Percentiles rank a stretch among this genome's conserved stretches.
phyloP scores from a whole-genome alignment of 169 alveolate genomes.

The Miamiensis avidus region DNA sequence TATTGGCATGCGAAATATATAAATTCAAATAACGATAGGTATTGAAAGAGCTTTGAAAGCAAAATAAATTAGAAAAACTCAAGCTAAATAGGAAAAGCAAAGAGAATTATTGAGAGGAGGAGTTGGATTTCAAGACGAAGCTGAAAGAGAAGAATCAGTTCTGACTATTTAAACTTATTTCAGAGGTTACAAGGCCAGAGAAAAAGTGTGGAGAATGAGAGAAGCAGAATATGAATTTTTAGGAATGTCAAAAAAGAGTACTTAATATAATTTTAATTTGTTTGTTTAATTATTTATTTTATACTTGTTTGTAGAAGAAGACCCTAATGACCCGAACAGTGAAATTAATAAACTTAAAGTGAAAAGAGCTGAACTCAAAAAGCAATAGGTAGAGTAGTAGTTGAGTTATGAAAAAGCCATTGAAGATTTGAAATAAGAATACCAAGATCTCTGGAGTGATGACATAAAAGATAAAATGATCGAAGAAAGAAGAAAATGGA shows the following conservation, averaged over 20 bases:
- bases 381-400: constrained; percentile 44
- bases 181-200: constrained; percentile 47
- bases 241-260: constrained; percentile 24
- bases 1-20: background rate
- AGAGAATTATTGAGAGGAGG: constrained; percentile 32
- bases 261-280: no score
- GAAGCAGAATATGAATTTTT: constrained; percentile 45
- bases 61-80: constrained; percentile 27
- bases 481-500: constrained; percentile 83
- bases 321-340: constrained; percentile 13
- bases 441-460: constrained; percentile 54
- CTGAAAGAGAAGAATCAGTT: constrained; percentile 49
- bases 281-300: no score
- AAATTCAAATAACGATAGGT: constrained; percentile 33
- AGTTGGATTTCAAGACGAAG: constrained; percentile 30
- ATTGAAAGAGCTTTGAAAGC: constrained; percentile 46
- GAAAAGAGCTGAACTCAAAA: constrained; percentile 36
- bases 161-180: constrained; percentile 29
- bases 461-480: constrained; percentile 65
- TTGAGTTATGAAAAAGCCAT: constrained; percentile 50
- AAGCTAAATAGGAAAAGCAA: constrained; percentile 21
- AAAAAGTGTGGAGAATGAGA: constrained; percentile 38
- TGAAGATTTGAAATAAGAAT: constrained; percentile 46
- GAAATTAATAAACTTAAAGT: constrained; percentile 10
- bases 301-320: background rate